Evolutionary conservation across 352 stramenopile genomes (phyloP).

Genomic region (Pythium dissimile): DNA sequence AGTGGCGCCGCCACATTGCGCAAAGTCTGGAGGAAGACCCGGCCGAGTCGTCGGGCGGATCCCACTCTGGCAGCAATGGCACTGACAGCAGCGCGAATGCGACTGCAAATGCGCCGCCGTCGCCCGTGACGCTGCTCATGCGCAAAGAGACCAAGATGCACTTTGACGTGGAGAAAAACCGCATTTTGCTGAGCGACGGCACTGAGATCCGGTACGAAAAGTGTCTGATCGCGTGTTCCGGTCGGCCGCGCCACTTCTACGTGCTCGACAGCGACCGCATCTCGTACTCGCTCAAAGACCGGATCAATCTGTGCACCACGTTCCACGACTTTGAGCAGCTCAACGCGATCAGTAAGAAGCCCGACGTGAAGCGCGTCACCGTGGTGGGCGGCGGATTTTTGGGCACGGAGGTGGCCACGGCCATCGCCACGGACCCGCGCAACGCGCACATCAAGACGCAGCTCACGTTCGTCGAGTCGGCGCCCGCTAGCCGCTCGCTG

Average conservation of each 20-base stretch:
- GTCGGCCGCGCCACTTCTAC: slow-evolving; percentile 84
- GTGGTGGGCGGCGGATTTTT: slow-evolving; percentile 90
- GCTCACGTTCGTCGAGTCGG: slow-evolving; percentile 53
- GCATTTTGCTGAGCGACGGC: slow-evolving; percentile 75
- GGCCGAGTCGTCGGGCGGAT: slow-evolving; percentile 11
- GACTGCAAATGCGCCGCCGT: too few relatives aligned
- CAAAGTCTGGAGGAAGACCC: slow-evolving; percentile 74
- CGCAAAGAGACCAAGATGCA: slow-evolving; percentile 63
- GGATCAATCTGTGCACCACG: slow-evolving; percentile 84
- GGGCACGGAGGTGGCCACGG: slow-evolving; percentile 83
- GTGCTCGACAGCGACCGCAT: slow-evolving; percentile 83
- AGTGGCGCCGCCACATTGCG: slow-evolving; percentile 86
- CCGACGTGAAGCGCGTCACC: slow-evolving; percentile 56
- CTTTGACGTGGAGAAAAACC: slow-evolving; percentile 86
- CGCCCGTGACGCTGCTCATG: slow-evolving; percentile 73
- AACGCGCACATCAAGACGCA: slow-evolving; percentile 46
- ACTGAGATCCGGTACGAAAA: slow-evolving; percentile 82
- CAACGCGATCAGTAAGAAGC: slow-evolving; percentile 44
- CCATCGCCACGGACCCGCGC: slow-evolving; percentile 58
- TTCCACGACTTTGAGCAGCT: slow-evolving; percentile 81
- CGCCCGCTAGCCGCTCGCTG: slow-evolving; percentile 60
- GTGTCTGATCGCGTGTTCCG: slow-evolving; percentile 84
- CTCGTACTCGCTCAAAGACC: slow-evolving; percentile 79
- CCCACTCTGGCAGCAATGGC: background rate
- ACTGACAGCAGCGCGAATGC: too few relatives aligned